These are phyloP conservation scores for Conticribra guillardii DNA, from an alignment of 108 stramenopile species.

Conservation along the genomic window DNA sequence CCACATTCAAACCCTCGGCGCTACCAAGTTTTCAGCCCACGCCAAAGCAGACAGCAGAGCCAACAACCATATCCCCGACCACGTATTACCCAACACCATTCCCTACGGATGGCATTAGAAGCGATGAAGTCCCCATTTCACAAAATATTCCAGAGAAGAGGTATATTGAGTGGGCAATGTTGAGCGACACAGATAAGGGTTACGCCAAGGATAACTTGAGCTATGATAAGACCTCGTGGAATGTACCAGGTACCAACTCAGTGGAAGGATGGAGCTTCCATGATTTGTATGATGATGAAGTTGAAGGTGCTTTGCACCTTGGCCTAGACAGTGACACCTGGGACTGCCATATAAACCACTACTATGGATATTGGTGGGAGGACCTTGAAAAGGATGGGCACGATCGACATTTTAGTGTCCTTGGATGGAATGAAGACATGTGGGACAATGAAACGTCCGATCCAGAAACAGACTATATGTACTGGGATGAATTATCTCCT, in stretches of 20 bases:
- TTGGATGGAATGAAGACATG: conserved; percentile 18
- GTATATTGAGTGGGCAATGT: conserved; percentile 16
- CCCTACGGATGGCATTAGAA: no score
- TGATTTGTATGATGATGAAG: conserved; percentile 6
- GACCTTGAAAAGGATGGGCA: conserved; percentile 2
- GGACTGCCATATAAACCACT: conserved; percentile 25
- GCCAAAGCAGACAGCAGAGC: no score
- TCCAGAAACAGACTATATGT: conserved; percentile 5
- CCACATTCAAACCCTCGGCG: no score
- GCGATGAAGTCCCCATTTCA: neutral
- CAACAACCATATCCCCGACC: no score
- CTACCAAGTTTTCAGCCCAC: no score
- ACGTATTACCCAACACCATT: no score
- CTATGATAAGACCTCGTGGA: conserved; percentile 16
- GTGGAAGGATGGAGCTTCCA: conserved; percentile 13
- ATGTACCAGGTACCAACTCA: conserved; percentile 9
- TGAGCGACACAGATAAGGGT: neutral
- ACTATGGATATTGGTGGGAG: conserved; percentile 23
- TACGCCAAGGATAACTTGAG: conserved; percentile 7
- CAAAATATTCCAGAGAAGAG: conserved; percentile 15
- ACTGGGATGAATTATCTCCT: conserved; percentile 11
- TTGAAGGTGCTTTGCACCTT: neutral
- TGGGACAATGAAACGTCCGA: conserved; percentile 6
- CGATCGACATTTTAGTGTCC: neutral
- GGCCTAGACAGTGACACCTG: conserved; percentile 18